These are phyloP conservation scores for Aquilaria yunnanensis DNA, from an alignment of 345 rosid genomes.

Conservation along the genomic window DNA sequence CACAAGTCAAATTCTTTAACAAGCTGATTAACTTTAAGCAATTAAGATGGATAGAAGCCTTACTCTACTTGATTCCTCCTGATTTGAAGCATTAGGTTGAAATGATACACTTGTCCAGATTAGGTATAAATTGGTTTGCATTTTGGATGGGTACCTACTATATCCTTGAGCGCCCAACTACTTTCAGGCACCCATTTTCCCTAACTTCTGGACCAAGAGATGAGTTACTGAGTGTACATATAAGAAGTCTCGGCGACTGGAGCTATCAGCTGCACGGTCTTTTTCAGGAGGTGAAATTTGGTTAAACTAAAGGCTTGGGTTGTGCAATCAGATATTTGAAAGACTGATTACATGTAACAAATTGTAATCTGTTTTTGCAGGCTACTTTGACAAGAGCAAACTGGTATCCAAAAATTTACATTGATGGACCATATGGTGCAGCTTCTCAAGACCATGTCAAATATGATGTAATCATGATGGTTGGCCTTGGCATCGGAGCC, in stretches of 20 bases:
- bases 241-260: conserved; percentile 61
- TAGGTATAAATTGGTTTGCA: no score
- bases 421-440: conserved; percentile 58
- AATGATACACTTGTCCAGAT: no score
- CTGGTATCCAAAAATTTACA: conserved; percentile 32
- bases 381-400: conserved; percentile 22
- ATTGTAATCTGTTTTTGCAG: conserved; percentile 11
- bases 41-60: neutral
- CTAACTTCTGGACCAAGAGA: conserved; percentile 45
- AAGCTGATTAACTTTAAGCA: neutral
- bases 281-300: conserved; percentile 38
- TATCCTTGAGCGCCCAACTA: neutral
- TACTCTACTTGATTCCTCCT: neutral
- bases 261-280: conserved; percentile 36
- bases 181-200: conserved; percentile 64
- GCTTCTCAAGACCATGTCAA: conserved; percentile 50
- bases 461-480: conserved; percentile 40
- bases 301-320: neutral
- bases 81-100: no score
- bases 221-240: conserved; percentile 43
- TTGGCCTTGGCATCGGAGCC: conserved; percentile 59
- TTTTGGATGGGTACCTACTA: no score
- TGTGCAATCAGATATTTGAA: neutral
- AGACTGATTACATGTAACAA: neutral
- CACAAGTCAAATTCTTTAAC: neutral